phyloP scores from a whole-genome alignment of 2,329 filamentous ascomycete species.

The Arthrinium phaeospermum region DNA sequence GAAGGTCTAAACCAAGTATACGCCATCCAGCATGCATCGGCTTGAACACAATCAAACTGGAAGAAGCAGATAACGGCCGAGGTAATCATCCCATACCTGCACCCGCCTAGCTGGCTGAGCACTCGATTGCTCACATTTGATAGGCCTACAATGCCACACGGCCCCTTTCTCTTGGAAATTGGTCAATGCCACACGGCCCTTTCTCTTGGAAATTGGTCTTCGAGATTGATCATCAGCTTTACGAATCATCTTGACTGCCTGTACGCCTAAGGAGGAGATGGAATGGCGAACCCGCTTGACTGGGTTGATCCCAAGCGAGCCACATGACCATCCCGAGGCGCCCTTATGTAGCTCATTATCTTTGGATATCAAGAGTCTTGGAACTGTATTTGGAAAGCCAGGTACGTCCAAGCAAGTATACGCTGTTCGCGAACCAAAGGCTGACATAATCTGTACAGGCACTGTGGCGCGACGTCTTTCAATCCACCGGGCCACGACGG shows the following conservation, averaged over 20 bases:
- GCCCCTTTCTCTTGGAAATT: conserved; percentile 92
- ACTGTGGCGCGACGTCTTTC: conserved; percentile 73
- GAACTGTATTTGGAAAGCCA: conserved; percentile 75
- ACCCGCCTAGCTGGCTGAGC: conserved; percentile 21
- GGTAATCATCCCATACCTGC: conserved; percentile 50
- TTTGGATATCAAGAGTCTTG: conserved; percentile 75
- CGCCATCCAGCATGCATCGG: conserved; percentile 77
- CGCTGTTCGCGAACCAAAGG: background rate
- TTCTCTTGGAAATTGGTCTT: conserved; percentile 95
- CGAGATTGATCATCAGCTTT: conserved; percentile 75
- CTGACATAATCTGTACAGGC: conserved; percentile 45
- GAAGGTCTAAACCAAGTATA: conserved; percentile 71
- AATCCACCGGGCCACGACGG: conserved; percentile 77
- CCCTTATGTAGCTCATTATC: conserved; percentile 67
- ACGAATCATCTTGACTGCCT: conserved; percentile 89
- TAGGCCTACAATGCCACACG: conserved; percentile 86
- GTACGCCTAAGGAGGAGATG: conserved; percentile 77
- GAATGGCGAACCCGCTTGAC: conserved; percentile 78
- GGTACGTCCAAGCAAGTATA: conserved; percentile 46
- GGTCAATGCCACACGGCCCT: conserved; percentile 79
- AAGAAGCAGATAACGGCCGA: conserved; percentile 76
- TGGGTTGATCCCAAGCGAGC: conserved; percentile 55
- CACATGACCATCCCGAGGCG: conserved; percentile 51
- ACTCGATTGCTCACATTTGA: conserved; percentile 28
- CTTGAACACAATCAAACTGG: conserved; percentile 68